Evolutionary conservation across 805 yeast species (phyloP).

Genomic region (Cyberlindnera americana): DNA sequence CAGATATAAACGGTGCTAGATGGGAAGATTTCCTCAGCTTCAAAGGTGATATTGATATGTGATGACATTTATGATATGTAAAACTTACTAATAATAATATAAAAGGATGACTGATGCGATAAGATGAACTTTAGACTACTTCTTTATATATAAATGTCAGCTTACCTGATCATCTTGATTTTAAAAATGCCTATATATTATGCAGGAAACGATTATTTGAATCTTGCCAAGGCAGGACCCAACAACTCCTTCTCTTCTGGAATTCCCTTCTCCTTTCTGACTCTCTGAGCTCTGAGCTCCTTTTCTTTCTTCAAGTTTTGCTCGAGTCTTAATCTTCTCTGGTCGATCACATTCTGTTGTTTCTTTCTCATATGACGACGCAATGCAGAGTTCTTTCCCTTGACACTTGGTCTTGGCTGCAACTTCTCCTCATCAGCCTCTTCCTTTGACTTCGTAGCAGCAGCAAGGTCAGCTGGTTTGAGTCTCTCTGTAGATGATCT

Average conservation of each 20-base stretch:
- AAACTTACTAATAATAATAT: neutral
- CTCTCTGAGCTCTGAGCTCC: slow-evolving; percentile 53
- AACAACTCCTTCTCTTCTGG: slow-evolving; percentile 44
- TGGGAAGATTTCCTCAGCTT: slow-evolving; percentile 62
- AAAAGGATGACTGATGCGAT: too few relatives aligned
- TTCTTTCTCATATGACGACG: slow-evolving; percentile 80
- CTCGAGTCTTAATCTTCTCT: slow-evolving; percentile 75
- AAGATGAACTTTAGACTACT: too few relatives aligned
- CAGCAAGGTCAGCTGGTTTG: slow-evolving; percentile 54
- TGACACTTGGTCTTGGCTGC: slow-evolving; percentile 54
- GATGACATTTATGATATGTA: slow-evolving; percentile 3
- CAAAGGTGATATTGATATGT: slow-evolving; percentile 55
- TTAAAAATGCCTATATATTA: neutral
- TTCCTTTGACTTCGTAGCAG: slow-evolving; percentile 33
- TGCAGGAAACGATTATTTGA: slow-evolving; percentile 19
- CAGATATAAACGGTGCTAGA: slow-evolving; percentile 59
- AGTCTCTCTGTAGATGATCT: slow-evolving; percentile 61
- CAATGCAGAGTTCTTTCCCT: slow-evolving; percentile 79
- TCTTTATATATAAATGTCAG: neutral
- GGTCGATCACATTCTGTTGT: slow-evolving; percentile 80
- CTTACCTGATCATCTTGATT: neutral
- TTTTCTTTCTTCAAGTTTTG: slow-evolving; percentile 73
- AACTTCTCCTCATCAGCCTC: slow-evolving; percentile 43
- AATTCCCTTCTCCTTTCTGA: slow-evolving; percentile 43
- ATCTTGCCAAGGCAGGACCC: slow-evolving; percentile 40